Base-by-base conservation (phyloP, 768 basidiomycete genomes). In the Pholiota molesta region DNA sequence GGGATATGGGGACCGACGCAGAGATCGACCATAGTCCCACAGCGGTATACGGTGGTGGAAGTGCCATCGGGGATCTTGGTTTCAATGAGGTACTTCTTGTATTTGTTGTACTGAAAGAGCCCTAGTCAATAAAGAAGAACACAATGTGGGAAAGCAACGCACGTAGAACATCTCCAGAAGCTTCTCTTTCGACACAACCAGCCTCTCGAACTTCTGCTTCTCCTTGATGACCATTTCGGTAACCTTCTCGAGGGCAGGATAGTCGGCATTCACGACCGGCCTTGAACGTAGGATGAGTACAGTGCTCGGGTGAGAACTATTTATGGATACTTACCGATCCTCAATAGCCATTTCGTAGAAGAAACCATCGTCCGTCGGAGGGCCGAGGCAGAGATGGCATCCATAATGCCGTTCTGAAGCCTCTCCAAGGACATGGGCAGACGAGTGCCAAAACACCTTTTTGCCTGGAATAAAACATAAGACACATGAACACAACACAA, bases 391-490 rank as follows among this genome's bases (percentile, higher is more conserved):
- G 14, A 99, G 83, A 79, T 97, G 95, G 74, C 95, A 97, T 42
- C 96, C 97, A 73, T 98, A 97, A 73, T 97, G 95, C 57, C 92
- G 86, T 77, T 99, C 97, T 44, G 95, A 87, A 58, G 97, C 92
- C 77, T 99, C 97, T 49, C 97, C 97, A 17, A 99, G 84, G 60
- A 99, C 95, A 76, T 99, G 97, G 0, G 97, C 97, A 26, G 96
- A 98, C 17, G 97, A 99, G 74, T 99, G 97, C 97, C 97, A 99
- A 81, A 99, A 99, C 8, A 99, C 97, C 69, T 90, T 91, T 76
- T 98, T 95, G 62, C 97, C 95, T 89, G 75, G 57, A 52, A 53
- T 40, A 35, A 31, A 19, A 51, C 47, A 29, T 14, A 21, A 11
- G 33, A 2, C 19, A 28, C 10, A 19, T 5, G 14, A 17, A 37